These are phyloP conservation scores for Pichia eremophila DNA, from an alignment of 805 yeast species.

Conservation along the genomic window DNA sequence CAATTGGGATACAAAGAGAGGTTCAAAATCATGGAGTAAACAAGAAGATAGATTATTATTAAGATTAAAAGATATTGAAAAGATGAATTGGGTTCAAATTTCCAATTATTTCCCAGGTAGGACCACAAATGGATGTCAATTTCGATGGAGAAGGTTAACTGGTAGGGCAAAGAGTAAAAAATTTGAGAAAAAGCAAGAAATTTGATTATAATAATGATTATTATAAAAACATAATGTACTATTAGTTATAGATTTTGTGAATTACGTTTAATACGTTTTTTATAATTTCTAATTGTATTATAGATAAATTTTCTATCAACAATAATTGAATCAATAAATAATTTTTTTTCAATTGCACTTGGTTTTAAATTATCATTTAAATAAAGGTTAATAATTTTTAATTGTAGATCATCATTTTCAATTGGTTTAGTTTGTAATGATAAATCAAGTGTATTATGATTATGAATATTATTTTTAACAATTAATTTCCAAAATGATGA, in stretches of 20 bases:
- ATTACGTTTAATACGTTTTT: background rate
- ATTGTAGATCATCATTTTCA: background rate
- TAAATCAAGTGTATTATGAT: constrained; percentile 25
- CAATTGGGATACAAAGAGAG: constrained; percentile 7
- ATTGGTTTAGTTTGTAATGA: background rate
- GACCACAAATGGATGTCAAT: constrained; percentile 84
- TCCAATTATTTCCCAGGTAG: constrained; percentile 67
- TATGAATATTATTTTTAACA: constrained; percentile 38
- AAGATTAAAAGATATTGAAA: constrained; percentile 68
- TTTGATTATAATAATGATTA: background rate
- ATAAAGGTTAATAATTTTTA: background rate
- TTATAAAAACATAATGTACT: no score
- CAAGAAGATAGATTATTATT: constrained; percentile 61
- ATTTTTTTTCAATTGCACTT: no score
- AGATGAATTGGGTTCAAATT: constrained; percentile 83
- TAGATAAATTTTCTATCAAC: background rate
- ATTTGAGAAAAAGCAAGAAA: background rate
- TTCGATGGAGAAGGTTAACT: constrained; percentile 37
- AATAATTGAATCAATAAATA: background rate
- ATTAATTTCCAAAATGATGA: constrained; percentile 36
- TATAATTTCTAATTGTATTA: background rate
- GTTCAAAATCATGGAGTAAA: constrained; percentile 51
- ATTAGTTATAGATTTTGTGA: background rate
- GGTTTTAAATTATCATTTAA: background rate
- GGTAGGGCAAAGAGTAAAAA: background rate